phyloP scores from a whole-genome alignment of 345 rosid species.

The Brassica rapa region DNA sequence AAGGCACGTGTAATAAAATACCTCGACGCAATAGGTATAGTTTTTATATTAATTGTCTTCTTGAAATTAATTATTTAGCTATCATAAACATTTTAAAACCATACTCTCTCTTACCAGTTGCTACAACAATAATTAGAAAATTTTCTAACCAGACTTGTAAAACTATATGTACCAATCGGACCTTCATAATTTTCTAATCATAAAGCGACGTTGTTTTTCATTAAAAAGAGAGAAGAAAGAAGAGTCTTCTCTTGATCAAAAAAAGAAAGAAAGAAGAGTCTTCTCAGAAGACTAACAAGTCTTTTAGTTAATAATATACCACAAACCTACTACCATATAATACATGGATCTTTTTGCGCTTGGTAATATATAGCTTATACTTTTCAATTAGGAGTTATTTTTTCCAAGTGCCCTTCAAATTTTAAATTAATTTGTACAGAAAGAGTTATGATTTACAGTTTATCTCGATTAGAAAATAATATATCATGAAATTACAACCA shows the following conservation, averaged over 20 bases:
- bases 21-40: background rate
- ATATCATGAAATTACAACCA: background rate
- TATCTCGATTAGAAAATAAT: background rate
- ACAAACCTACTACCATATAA: constrained; percentile 23
- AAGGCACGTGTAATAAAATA: constrained; percentile 23
- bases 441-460: background rate
- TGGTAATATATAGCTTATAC: background rate
- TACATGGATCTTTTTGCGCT: background rate
- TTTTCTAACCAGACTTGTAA: background rate
- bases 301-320: background rate
- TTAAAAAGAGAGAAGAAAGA: background rate
- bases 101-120: background rate
- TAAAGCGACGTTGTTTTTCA: background rate
- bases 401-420: background rate
- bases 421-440: background rate
- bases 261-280: background rate
- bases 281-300: constrained; percentile 1
- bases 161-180: background rate
- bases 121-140: background rate
- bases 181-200: background rate
- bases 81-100: background rate
- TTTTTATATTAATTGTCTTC: background rate
- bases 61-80: background rate
- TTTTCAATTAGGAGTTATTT: background rate
- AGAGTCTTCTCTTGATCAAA: background rate